Percentiles rank a stretch among this genome's conserved stretches.
Conservation (phyloP, 2,329 filamentous ascomycete species). For the Arthrobotrys sinensis region DNA sequence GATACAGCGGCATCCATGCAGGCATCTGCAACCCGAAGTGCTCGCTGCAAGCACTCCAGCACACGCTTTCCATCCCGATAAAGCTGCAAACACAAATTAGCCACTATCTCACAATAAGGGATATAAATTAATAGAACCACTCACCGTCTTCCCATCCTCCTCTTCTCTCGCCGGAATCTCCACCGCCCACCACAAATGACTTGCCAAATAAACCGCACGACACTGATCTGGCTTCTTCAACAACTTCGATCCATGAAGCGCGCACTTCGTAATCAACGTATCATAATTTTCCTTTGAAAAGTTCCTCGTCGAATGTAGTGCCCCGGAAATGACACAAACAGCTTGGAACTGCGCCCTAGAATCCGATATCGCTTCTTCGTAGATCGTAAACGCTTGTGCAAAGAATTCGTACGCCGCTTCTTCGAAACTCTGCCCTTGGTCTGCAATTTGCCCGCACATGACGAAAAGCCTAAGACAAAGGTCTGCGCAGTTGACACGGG, state of each 20-base stretch:
- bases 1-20: conserved; percentile 90
- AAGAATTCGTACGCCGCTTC: conserved; percentile 99
- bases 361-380: conserved; percentile 95
- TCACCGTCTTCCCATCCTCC: conserved; percentile 83
- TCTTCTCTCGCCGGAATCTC: conserved; percentile 83
- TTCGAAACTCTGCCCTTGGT: conserved; percentile 86
- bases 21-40: conserved; percentile 94
- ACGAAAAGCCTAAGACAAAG: conserved; percentile 91
- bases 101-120: conserved; percentile 61
- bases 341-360: conserved; percentile 98
- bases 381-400: conserved; percentile 96
- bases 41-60: conserved; percentile 93
- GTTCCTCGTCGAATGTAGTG: conserved; percentile 87
- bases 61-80: conserved; percentile 98
- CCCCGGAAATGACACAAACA: conserved; percentile 92
- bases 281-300: conserved; percentile 99
- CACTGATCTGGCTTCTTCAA: conserved; percentile 99
- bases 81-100: conserved; percentile 72
- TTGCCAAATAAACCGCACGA: conserved; percentile 94
- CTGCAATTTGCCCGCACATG: conserved; percentile 91
- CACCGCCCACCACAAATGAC: conserved; percentile 97
- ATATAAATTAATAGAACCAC: conserved; percentile 66
- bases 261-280: conserved; percentile 97
- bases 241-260: conserved; percentile 94
- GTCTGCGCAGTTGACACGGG: conserved; percentile 88